Evolutionary conservation across 2,329 filamentous ascomycete species (phyloP).

Genomic region (Myriangium duriaei): DNA sequence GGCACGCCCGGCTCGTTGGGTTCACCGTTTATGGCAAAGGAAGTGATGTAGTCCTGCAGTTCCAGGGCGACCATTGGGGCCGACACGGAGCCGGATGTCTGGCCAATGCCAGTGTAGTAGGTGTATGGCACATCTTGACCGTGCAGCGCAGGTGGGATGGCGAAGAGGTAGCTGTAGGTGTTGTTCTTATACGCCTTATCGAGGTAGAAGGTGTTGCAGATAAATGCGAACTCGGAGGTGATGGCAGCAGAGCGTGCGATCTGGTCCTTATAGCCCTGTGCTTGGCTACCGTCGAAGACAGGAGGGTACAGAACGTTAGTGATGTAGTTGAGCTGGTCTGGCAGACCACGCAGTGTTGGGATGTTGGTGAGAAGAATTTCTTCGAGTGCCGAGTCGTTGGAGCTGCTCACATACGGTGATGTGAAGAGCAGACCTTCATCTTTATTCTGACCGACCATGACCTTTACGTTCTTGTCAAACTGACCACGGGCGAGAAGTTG

Average conservation of each 20-base stretch:
- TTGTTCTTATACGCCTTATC: conserved; percentile 33
- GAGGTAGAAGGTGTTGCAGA: conserved; percentile 42
- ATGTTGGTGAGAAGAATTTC: conserved; percentile 17
- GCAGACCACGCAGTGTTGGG: conserved; percentile 20
- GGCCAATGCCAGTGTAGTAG: conserved; percentile 33
- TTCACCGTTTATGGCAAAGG: conserved; percentile 28
- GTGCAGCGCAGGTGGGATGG: conserved; percentile 41
- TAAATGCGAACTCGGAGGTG: conserved; percentile 31
- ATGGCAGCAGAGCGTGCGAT: conserved; percentile 31
- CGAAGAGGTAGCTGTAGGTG: conserved; percentile 42
- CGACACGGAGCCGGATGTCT: conserved; percentile 1
- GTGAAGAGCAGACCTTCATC: conserved; percentile 36
- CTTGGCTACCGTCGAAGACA: conserved; percentile 33
- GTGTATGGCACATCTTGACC: conserved; percentile 41
- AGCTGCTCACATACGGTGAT: conserved; percentile 21
- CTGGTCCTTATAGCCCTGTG: conserved; percentile 31
- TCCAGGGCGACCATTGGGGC: conserved; percentile 27
- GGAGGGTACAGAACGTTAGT: conserved; percentile 37
- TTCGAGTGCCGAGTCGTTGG: conserved; percentile 21
- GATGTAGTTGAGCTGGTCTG: conserved; percentile 29
- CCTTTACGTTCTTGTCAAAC: conserved; percentile 31
- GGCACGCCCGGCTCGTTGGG: conserved; percentile 29
- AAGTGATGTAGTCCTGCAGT: conserved; percentile 34
- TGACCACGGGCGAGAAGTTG: conserved; percentile 31
- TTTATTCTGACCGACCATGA: conserved; percentile 35